Evolutionary conservation across 2,329 filamentous ascomycete species (phyloP).

Genomic region (Pseudogymnoascus sp.): DNA sequence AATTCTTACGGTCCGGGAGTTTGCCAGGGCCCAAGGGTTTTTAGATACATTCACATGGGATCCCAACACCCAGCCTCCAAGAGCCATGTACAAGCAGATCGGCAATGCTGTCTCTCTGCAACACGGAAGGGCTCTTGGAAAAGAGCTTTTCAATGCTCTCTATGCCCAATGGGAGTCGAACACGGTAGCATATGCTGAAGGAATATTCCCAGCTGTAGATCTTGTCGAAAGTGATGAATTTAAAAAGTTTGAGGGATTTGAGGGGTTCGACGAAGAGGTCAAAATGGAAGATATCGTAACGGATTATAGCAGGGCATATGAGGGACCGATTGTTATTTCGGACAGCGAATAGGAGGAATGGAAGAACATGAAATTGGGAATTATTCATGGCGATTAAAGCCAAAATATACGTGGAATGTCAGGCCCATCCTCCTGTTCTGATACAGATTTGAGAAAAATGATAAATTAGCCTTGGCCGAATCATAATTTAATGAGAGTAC

Average conservation of each 20-base stretch:
- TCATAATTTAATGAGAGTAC: neutral
- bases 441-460: neutral
- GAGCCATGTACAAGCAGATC: conserved; percentile 13
- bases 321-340: neutral
- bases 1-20: conserved; percentile 15
- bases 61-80: neutral
- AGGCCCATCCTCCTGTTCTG: neutral
- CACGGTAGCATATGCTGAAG: neutral
- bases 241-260: neutral
- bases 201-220: neutral
- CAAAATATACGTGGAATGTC: too few species aligned
- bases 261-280: neutral
- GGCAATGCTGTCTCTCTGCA: conserved; percentile 18
- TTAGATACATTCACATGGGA: conserved; percentile 17
- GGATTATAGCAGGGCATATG: neutral
- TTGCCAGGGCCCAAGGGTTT: conserved; percentile 16
- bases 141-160: conserved; percentile 11
- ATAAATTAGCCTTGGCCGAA: neutral
- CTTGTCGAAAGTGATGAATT: neutral
- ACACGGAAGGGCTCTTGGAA: conserved; percentile 12
- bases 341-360: neutral
- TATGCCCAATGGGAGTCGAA: neutral
- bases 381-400: neutral
- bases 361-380: neutral
- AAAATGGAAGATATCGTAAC: neutral